These are phyloP conservation scores for Oropetium thomaeum DNA, from an alignment of 176 grass and related monocot species.

Conservation along the genomic window DNA sequence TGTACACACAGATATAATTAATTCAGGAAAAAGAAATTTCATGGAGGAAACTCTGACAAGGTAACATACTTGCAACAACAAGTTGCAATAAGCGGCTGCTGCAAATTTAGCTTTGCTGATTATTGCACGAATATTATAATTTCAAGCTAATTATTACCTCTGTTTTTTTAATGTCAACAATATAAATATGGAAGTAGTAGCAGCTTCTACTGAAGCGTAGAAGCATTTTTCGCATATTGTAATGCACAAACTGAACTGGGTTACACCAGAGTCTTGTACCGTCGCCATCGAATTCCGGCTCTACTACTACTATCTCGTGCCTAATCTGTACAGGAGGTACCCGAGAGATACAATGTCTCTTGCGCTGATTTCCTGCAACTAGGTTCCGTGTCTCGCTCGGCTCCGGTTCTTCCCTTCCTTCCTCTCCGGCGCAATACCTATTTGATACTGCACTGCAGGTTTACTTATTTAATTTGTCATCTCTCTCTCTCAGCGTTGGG, in stretches of 20 bases:
- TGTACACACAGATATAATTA: neutral
- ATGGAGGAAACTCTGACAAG: neutral
- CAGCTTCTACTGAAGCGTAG: too few relatives aligned
- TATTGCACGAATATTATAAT: too few relatives aligned
- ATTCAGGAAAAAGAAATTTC: neutral
- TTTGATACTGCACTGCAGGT: neutral
- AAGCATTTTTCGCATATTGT: neutral
- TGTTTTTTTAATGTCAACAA: too few relatives aligned
- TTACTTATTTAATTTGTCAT: constrained; percentile 8
- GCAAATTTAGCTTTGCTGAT: too few relatives aligned
- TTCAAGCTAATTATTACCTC: too few relatives aligned
- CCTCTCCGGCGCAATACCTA: neutral
- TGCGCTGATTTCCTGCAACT: neutral
- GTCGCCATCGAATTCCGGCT: constrained; percentile 26
- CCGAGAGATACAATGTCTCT: neutral
- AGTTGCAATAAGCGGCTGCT: too few relatives aligned
- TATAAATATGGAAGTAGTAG: too few relatives aligned
- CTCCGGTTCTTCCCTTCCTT: neutral
- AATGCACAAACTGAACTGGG: neutral
- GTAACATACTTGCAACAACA: too few relatives aligned
- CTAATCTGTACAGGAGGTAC: neutral
- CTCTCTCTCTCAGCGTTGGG: too few relatives aligned
- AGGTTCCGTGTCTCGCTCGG: constrained; percentile 32
- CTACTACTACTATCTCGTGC: neutral
- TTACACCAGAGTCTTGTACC: neutral